Percentiles rank a stretch among this genome's conserved stretches.
These are phyloP conservation scores for Aegle marmelos DNA, from an alignment of 345 rosid species.

Conservation along the genomic window DNA sequence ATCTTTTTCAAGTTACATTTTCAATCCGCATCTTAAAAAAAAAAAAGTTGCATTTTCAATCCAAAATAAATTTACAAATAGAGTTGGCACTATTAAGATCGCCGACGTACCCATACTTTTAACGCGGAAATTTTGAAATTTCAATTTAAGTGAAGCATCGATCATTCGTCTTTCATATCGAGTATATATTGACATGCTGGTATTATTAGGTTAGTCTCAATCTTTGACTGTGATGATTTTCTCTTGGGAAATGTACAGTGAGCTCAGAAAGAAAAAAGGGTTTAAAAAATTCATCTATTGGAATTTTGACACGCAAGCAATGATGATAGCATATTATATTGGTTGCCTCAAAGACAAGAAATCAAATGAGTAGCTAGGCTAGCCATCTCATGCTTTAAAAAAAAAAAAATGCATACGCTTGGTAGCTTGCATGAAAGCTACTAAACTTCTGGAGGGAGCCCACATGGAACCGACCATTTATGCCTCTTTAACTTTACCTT, in stretches of 20 bases:
- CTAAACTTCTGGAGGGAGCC: not conserved
- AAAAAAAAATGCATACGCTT: not conserved
- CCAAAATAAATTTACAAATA: not conserved
- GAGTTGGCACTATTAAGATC: not conserved
- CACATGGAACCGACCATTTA: slow-evolving; percentile 14
- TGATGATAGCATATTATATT: not conserved
- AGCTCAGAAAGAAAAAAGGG: not conserved
- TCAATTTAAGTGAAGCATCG: not conserved
- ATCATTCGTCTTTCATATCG: not conserved
- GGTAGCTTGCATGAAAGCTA: not conserved
- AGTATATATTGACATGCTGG: not conserved
- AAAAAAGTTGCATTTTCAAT: not conserved
- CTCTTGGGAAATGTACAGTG: not conserved
- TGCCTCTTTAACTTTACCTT: not conserved
- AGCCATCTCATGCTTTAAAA: not conserved
- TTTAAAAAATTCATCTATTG: not conserved
- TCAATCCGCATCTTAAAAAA: not conserved
- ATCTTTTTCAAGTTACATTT: not conserved
- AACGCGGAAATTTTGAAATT: not conserved
- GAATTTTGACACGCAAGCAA: not conserved
- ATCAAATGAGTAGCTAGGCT: not conserved
- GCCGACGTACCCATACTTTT: not conserved
- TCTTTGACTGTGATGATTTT: not conserved
- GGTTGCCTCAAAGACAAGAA: not conserved
- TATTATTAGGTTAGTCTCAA: not conserved